Evolutionary conservation across 2,329 filamentous ascomycete species (phyloP).

Genomic region (Colletotrichum destructivum): DNA sequence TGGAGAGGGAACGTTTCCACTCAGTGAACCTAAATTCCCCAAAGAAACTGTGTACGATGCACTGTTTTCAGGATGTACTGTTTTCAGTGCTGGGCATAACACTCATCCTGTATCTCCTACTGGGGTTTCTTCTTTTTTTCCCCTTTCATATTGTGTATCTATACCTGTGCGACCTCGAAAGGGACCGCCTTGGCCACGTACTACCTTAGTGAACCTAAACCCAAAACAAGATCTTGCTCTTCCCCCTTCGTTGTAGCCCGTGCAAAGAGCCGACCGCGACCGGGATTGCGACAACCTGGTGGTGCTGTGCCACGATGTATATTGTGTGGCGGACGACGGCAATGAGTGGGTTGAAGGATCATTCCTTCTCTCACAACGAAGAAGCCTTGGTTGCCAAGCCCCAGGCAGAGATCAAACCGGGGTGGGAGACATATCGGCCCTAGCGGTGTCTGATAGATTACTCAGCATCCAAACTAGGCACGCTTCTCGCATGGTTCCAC

Average conservation of each 20-base stretch:
- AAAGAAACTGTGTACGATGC: background rate
- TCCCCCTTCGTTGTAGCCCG: slow-evolving; percentile 8
- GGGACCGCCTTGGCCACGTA: too few relatives aligned
- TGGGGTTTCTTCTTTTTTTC: too few relatives aligned
- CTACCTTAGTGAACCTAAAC: background rate
- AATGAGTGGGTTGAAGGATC: slow-evolving; percentile 1
- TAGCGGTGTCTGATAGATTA: background rate
- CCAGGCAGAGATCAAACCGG: background rate
- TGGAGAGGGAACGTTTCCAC: slow-evolving; percentile 2
- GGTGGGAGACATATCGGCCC: background rate
- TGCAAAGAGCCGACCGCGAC: slow-evolving; percentile 16
- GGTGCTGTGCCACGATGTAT: slow-evolving; percentile 25
- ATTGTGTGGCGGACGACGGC: slow-evolving; percentile 2
- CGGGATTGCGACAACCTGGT: background rate
- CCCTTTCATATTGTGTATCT: too few relatives aligned
- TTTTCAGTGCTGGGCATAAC: too few relatives aligned
- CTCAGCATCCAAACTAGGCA: slow-evolving; percentile 33
- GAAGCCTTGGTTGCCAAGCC: slow-evolving; percentile 6
- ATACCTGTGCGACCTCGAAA: too few relatives aligned
- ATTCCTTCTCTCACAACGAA: background rate
- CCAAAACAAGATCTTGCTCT: too few relatives aligned
- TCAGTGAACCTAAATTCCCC: background rate
- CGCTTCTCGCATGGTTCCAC: background rate
- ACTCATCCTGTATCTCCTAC: too few relatives aligned
- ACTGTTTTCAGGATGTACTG: too few relatives aligned